phyloP scores from a whole-genome alignment of 2,329 filamentous ascomycete species.

The Aureobasidium sp. region DNA sequence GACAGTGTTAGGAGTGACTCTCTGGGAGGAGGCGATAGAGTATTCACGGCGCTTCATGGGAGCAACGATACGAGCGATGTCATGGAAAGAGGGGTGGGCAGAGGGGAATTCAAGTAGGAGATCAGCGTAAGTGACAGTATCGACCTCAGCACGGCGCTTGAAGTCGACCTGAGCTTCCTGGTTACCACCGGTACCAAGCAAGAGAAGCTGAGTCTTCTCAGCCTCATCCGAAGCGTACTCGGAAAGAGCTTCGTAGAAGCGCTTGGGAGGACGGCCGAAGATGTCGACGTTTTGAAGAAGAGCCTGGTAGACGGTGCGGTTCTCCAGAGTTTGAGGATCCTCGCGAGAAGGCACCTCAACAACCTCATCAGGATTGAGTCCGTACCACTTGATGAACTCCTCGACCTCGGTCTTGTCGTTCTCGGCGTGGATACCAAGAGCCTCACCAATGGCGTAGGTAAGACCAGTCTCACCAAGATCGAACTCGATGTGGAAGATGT shows the following conservation, averaged over 20 bases:
- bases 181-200: slow-evolving; percentile 56
- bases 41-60: slow-evolving; percentile 97
- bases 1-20: slow-evolving; percentile 83
- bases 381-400: slow-evolving; percentile 86
- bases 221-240: slow-evolving; percentile 76
- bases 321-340: slow-evolving; percentile 65
- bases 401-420: slow-evolving; percentile 75
- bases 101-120: slow-evolving; percentile 84
- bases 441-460: slow-evolving; percentile 95
- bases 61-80: slow-evolving; percentile 77
- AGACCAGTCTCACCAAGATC: slow-evolving; percentile 86
- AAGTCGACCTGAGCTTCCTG: slow-evolving; percentile 80
- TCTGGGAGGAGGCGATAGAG: slow-evolving; percentile 96
- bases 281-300: slow-evolving; percentile 91
- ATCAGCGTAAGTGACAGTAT: slow-evolving; percentile 86
- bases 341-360: slow-evolving; percentile 90
- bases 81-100: slow-evolving; percentile 79
- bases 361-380: slow-evolving; percentile 70
- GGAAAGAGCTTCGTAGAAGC: slow-evolving; percentile 89
- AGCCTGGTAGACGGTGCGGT: slow-evolving; percentile 87
- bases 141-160: slow-evolving; percentile 84
- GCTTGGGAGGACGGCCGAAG: slow-evolving; percentile 92
- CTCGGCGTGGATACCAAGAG: slow-evolving; percentile 90
- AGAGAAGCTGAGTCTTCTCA: slow-evolving; percentile 73
- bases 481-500: slow-evolving; percentile 99